Base-by-base conservation (phyloP, 768 basidiomycete genomes). In the Macrolepiota dolichaula region DNA sequence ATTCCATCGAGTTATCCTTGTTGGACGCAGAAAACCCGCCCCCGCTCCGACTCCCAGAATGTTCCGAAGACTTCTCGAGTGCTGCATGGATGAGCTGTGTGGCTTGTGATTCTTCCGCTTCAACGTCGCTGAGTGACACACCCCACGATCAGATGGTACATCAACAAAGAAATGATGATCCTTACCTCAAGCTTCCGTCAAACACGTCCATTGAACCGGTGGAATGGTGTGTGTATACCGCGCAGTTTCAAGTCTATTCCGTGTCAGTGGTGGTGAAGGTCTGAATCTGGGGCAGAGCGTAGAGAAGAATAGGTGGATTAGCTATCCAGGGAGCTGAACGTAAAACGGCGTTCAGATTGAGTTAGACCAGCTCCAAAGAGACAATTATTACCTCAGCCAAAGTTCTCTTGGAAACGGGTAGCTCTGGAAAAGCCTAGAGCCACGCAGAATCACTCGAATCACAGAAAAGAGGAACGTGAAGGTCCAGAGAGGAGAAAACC, bases 41-140 rank as follows among this genome's bases (percentile, higher is more conserved):
- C 47, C 25, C 42, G 22, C 15, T 11, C 29, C 19, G 51, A 44
- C 32, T 13, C 36, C 50, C 62, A 53, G 51, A 47, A 9, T 54
- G 32, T 40, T 22, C 47, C 19, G 59, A 60, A 0, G 56, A 61
- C 24, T 50, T 17, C 44, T 49, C 36, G 29, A 53, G 52, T 1
- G 60, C 51, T 9, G 51, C 42, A 19, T 55, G 56, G 17, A 53
- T 52, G 27, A 86, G 66, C 58, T 85, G 81, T 19, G 81, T 82
- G 4, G 85, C 76, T 63, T 87, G 85, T n/a, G 84, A 82, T 63
- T 78, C 77, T 24, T 54, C 44, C 13, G 51, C 59, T 29, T 70
- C 74, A 25, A 70, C 59, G 66, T 79, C 79, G 68, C 82, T 85
- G 57, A 51, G 59, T 57, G 29, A 17, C 19, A 37, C 44, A 36